Evolutionary conservation across 306 rosid genomes (phyloP).

Genomic region (Glycine latifolia): DNA sequence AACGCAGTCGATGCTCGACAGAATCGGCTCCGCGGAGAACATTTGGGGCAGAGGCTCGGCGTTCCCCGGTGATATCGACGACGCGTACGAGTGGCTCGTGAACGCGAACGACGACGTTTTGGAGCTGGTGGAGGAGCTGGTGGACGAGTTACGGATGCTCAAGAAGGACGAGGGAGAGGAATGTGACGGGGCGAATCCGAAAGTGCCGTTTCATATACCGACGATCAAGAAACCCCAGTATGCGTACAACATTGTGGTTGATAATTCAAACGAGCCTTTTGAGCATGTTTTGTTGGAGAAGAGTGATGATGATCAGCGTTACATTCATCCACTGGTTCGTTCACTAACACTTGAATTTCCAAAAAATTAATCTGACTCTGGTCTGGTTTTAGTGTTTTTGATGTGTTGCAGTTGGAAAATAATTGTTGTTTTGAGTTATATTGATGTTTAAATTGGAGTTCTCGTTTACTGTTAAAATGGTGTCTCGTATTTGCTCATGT

Average conservation of each 20-base stretch:
- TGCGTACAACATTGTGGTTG: conserved; percentile 64
- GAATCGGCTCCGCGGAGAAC: conserved; percentile 58
- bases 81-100: conserved; percentile 87
- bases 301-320: conserved; percentile 78
- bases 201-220: conserved; percentile 83
- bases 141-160: conserved; percentile 63
- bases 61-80: conserved; percentile 75
- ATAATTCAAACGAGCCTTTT: conserved; percentile 78
- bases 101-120: conserved; percentile 75
- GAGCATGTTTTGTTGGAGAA: conserved; percentile 86
- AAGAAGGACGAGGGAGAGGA: conserved; percentile 57
- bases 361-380: background rate
- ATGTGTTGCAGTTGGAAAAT: background rate
- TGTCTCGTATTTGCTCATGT: background rate
- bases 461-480: background rate
- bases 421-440: background rate
- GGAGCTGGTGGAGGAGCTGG: conserved; percentile 67
- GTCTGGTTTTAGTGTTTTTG: background rate
- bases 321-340: conserved; percentile 89
- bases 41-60: conserved; percentile 64
- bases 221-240: conserved; percentile 81
- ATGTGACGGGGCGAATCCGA: conserved; percentile 67
- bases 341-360: conserved; percentile 17
- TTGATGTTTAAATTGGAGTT: background rate
- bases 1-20: conserved; percentile 68